Percentiles rank a stretch among this genome's conserved stretches.
phyloP scores from a whole-genome alignment of 129 eudicot genomes.

The Saussurea involucrata region DNA sequence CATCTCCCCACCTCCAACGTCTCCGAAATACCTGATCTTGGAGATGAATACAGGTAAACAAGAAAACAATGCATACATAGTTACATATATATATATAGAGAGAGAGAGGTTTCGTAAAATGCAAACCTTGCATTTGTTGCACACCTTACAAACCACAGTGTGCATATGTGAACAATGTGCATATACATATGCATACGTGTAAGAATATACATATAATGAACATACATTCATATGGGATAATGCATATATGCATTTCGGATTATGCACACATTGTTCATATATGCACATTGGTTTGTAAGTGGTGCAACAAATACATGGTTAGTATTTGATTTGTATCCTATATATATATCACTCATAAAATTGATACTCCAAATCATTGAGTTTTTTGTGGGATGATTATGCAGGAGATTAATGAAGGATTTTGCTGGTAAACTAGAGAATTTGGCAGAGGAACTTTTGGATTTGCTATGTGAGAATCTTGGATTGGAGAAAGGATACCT shows the following conservation, averaged over 20 bases:
- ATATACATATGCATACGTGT: too few species aligned
- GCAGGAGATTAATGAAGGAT: conserved; percentile 51
- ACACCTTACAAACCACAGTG: too few species aligned
- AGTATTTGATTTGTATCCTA: too few species aligned
- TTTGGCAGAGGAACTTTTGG: conserved; percentile 52
- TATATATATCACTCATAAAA: neutral
- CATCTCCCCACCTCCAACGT: conserved; percentile 54
- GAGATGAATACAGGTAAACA: conserved; percentile 44
- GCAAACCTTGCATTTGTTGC: too few species aligned
- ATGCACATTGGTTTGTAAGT: too few species aligned
- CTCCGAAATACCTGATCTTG: conserved; percentile 47
- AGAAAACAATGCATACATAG: neutral
- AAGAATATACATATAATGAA: too few species aligned
- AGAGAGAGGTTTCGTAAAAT: too few species aligned
- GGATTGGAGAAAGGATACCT: conserved; percentile 67
- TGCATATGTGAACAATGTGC: too few species aligned
- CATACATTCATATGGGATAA: too few species aligned
- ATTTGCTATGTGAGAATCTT: conserved; percentile 60
- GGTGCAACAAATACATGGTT: too few species aligned
- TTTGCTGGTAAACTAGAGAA: conserved; percentile 48
- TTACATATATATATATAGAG: neutral
- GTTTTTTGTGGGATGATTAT: conserved; percentile 9
- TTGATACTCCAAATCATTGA: neutral
- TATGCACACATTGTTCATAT: too few species aligned
- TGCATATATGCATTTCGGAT: too few species aligned